phyloP scores from a whole-genome alignment of 306 rosid genomes.

The Lotus japonicus region DNA sequence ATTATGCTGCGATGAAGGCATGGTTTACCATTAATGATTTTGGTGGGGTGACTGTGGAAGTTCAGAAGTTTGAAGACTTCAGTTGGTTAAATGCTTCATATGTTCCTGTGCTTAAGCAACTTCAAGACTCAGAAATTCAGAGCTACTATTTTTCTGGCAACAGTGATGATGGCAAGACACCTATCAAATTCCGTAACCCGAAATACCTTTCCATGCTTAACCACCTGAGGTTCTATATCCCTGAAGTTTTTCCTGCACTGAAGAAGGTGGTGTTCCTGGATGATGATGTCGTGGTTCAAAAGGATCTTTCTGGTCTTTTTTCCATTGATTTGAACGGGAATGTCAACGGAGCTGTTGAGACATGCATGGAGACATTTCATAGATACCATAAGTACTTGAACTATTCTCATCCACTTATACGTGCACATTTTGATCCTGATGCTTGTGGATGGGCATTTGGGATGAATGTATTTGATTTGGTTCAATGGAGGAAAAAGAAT shows the following conservation, averaged over 20 bases:
- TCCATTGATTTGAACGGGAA: slow-evolving; percentile 62
- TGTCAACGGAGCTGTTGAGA: slow-evolving; percentile 90
- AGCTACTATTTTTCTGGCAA: slow-evolving; percentile 84
- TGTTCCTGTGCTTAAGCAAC: slow-evolving; percentile 92
- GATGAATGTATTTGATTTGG: slow-evolving; percentile 87
- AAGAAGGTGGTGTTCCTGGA: slow-evolving; percentile 78
- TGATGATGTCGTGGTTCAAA: slow-evolving; percentile 84
- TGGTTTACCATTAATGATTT: slow-evolving; percentile 72
- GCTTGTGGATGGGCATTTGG: slow-evolving; percentile 99
- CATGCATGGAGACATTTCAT: slow-evolving; percentile 95
- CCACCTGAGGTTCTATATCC: slow-evolving; percentile 81
- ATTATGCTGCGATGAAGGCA: slow-evolving; percentile 79
- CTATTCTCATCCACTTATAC: slow-evolving; percentile 82
- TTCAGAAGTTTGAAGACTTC: slow-evolving; percentile 77
- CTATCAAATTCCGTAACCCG: slow-evolving; percentile 90
- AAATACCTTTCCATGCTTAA: slow-evolving; percentile 92
- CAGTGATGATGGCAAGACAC: slow-evolving; percentile 56
- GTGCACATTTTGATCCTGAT: slow-evolving; percentile 80
- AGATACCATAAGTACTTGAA: slow-evolving; percentile 84
- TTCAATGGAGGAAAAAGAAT: slow-evolving; percentile 82
- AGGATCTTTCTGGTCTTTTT: slow-evolving; percentile 73
- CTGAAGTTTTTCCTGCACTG: slow-evolving; percentile 81
- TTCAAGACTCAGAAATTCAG: slow-evolving; percentile 85
- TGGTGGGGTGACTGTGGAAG: slow-evolving; percentile 64
- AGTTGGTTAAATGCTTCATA: slow-evolving; percentile 83